Base-by-base conservation (phyloP, 495 filamentous ascomycete genomes). In the Parathielavia hyrcaniae region DNA sequence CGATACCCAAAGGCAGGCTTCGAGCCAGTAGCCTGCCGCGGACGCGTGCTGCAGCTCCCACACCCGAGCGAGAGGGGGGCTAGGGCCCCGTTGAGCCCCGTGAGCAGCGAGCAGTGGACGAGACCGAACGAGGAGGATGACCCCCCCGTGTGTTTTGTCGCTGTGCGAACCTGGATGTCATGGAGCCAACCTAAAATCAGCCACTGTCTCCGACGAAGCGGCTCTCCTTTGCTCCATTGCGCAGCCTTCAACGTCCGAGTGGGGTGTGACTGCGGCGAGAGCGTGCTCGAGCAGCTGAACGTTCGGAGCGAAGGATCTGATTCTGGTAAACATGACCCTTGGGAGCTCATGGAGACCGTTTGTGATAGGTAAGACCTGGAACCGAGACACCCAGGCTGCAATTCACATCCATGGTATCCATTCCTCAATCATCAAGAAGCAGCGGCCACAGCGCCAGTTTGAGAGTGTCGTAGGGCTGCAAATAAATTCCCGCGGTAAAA, bases 1-100 rank as follows among this genome's bases (percentile, higher is more conserved):
- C 68, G 60, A 61, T 69, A 65, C 70, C 70, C 68, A 71, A 70
- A 63, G 64, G 44, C 53, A 38, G 44, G 44, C 55, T 59, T 40
- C 58, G 61, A 53, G 53, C 67, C 68, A 71, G 61, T 71, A 58
- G 59, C 45, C 53, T 64, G 60, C 65, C 61, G 53, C 61, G 49
- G 59, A 64, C 60, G 45, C n/a, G 26, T 30, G 56, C 59, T 59
- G 61, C 50, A 44, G 61, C 64, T 66, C 60, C 69, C 64, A 69
- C 64, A 57, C 63, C 61, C 53, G 57, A 61, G 60, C 44, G 50
- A 35, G 38, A 46, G 26, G 64, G 52, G 35, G 59, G 60, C 63
- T 50, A 61, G 67, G 67, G 63, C 59, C 40, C 49, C 39, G n/a
- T 11, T 20, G 58, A 60, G 58, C 61, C 58, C 51, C 67, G 67